phyloP scores from a whole-genome alignment of 2,329 filamentous ascomycete genomes.

The Penicillium sp. region DNA sequence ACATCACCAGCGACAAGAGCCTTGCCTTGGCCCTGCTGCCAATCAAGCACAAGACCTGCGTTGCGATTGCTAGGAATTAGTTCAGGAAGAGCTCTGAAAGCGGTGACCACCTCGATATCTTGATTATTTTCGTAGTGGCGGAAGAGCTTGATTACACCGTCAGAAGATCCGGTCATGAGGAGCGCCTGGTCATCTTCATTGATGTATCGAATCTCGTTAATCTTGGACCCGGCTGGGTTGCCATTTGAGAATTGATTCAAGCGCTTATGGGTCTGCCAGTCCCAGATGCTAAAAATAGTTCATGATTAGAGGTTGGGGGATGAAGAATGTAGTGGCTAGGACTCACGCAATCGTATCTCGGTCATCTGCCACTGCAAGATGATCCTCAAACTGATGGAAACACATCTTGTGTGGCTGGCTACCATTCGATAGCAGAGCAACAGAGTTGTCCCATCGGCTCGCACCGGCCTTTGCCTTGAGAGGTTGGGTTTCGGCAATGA shows the following conservation, averaged over 20 bases:
- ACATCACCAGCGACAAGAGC: constrained; percentile 96
- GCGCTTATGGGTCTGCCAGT: constrained; percentile 77
- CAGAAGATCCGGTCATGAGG: constrained; percentile 90
- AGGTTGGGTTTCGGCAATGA: constrained; percentile 89
- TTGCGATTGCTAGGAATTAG: constrained; percentile 93
- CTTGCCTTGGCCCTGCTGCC: constrained; percentile 96
- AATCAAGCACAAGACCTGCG: constrained; percentile 95
- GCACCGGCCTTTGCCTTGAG: constrained; percentile 85
- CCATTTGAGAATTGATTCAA: constrained; percentile 90
- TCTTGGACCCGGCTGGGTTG: constrained; percentile 85
- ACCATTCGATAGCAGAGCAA: constrained; percentile 83
- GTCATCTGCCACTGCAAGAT: constrained; percentile 90
- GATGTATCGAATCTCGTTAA: constrained; percentile 95
- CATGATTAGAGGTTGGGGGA: constrained; percentile 1
- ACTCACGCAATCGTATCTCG: constrained; percentile 75
- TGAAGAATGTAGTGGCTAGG: neutral
- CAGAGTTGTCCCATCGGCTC: constrained; percentile 82
- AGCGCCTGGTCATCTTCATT: constrained; percentile 97
- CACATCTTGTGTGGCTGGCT: constrained; percentile 90
- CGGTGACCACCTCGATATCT: constrained; percentile 80
- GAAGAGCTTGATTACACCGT: constrained; percentile 92
- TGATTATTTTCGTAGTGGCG: constrained; percentile 81
- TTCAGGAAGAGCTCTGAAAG: constrained; percentile 90
- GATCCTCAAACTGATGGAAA: constrained; percentile 97
- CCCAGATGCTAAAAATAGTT: constrained; percentile 67